Percentiles rank a stretch among this genome's conserved stretches.
Evolutionary conservation across 192 early-diverging fungal genomes (phyloP).

Genomic region (Umbelopsis sp.): DNA sequence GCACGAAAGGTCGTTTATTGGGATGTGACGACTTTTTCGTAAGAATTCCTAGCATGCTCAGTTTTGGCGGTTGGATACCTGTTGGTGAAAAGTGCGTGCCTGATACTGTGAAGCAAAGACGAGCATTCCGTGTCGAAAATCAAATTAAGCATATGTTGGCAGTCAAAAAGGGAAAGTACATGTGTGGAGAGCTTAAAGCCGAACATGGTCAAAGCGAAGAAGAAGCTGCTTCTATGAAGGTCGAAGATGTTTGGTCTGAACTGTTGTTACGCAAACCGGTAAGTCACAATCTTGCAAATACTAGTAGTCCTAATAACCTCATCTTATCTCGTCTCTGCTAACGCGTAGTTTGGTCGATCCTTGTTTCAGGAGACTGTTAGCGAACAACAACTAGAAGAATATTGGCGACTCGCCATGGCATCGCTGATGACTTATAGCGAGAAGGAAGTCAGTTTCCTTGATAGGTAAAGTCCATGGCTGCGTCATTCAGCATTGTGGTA

Average conservation of each 20-base stretch:
- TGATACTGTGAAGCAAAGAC: slow-evolving; percentile 34
- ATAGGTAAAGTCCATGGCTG: background rate
- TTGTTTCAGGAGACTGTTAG: slow-evolving; percentile 33
- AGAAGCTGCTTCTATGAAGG: slow-evolving; percentile 23
- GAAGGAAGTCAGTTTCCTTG: slow-evolving; percentile 14
- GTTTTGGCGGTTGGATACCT: slow-evolving; percentile 35
- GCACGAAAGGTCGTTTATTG: slow-evolving; percentile 15
- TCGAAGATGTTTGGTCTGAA: slow-evolving; percentile 21
- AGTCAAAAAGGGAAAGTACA: slow-evolving; percentile 31
- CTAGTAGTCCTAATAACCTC: background rate
- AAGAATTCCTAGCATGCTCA: slow-evolving; percentile 30
- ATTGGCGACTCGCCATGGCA: slow-evolving; percentile 40
- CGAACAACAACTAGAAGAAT: slow-evolving; percentile 37
- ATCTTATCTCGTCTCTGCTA: background rate
- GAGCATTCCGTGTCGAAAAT: slow-evolving; percentile 32
- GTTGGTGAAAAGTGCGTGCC: slow-evolving; percentile 34
- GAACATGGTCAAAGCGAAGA: slow-evolving; percentile 10
- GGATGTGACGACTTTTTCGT: slow-evolving; percentile 33
- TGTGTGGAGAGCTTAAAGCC: slow-evolving; percentile 17
- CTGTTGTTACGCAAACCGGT: slow-evolving; percentile 36
- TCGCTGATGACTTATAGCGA: slow-evolving; percentile 16
- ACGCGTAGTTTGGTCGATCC: background rate
- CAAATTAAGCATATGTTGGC: slow-evolving; percentile 26
- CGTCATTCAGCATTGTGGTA: background rate
- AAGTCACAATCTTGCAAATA: slow-evolving; percentile 2